Percentiles rank a stretch among this genome's conserved stretches.
phyloP scores from a whole-genome alignment of 2,329 filamentous ascomycete species.

The Calonectria naviculata region DNA sequence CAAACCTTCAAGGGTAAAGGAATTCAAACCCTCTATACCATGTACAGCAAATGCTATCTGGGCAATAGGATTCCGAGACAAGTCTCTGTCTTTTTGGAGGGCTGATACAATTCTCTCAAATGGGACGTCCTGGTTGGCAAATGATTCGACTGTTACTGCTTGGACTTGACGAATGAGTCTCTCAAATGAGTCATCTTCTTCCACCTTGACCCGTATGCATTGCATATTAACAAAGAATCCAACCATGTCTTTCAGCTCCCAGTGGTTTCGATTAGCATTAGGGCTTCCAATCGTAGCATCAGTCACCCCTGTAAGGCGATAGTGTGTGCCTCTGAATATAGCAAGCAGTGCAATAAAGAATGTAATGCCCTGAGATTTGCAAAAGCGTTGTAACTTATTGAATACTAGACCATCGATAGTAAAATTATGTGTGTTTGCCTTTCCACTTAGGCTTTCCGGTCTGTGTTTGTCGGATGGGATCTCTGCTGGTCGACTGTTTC shows the following conservation, averaged over 20 bases:
- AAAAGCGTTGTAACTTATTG: not conserved
- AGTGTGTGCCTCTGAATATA: conserved; percentile 37
- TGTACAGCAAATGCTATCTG: not conserved
- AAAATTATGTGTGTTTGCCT: not conserved
- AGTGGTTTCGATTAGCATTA: conserved; percentile 29
- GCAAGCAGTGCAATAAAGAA: conserved; percentile 21
- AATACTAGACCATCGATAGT: not conserved
- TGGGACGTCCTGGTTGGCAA: not conserved
- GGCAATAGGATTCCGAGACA: not conserved
- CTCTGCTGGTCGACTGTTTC: not conserved
- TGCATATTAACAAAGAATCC: conserved; percentile 41
- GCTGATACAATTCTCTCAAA: not conserved
- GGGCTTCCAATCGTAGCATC: conserved; percentile 36
- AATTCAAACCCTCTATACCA: not conserved
- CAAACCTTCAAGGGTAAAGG: not conserved
- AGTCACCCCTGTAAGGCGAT: conserved; percentile 31
- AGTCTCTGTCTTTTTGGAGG: not conserved
- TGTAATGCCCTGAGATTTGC: not conserved
- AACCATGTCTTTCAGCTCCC: conserved; percentile 32
- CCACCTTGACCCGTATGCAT: conserved; percentile 29
- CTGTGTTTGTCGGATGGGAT: not conserved
- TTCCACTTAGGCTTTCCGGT: not conserved
- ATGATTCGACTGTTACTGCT: not conserved
- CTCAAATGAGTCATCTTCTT: conserved; percentile 9
- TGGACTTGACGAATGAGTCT: not conserved